Conservation (phyloP, 176 grass and related monocot genomes). For the Avena sativa region DNA sequence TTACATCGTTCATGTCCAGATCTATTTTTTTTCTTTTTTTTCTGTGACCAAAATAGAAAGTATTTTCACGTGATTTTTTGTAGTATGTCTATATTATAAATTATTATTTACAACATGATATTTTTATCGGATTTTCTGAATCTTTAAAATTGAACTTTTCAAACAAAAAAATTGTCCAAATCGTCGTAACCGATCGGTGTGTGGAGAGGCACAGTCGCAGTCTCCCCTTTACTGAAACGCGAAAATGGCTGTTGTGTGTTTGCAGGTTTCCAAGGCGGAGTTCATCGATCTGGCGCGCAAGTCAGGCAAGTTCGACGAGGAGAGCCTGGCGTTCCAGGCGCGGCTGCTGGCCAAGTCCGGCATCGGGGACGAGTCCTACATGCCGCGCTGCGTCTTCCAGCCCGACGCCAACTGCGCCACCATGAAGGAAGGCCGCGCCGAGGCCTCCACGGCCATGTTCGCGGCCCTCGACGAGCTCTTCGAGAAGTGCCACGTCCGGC, state of each 20-base stretch:
- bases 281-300: conserved; percentile 82
- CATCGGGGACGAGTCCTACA: conserved; percentile 93
- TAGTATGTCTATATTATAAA: no score
- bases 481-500: conserved; percentile 91
- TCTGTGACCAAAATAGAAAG: no score
- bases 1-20: no score
- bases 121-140: no score
- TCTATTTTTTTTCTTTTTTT: no score
- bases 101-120: no score
- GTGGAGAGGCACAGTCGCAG: no score
- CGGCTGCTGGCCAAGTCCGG: conserved; percentile 85
- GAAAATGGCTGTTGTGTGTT: neutral
- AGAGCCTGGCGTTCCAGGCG: conserved; percentile 89
- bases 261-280: conserved; percentile 77
- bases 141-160: no score
- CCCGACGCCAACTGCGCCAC: conserved; percentile 81
- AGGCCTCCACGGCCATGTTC: conserved; percentile 85
- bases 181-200: neutral
- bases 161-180: no score
- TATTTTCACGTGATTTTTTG: no score
- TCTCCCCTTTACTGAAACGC: neutral
- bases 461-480: conserved; percentile 95
- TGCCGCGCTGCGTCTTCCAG: conserved; percentile 76
- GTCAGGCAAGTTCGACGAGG: conserved; percentile 95
- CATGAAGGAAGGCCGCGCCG: conserved; percentile 94